These are phyloP conservation scores for Candida argentea DNA, from an alignment of 805 yeast species.

Conservation along the genomic window DNA sequence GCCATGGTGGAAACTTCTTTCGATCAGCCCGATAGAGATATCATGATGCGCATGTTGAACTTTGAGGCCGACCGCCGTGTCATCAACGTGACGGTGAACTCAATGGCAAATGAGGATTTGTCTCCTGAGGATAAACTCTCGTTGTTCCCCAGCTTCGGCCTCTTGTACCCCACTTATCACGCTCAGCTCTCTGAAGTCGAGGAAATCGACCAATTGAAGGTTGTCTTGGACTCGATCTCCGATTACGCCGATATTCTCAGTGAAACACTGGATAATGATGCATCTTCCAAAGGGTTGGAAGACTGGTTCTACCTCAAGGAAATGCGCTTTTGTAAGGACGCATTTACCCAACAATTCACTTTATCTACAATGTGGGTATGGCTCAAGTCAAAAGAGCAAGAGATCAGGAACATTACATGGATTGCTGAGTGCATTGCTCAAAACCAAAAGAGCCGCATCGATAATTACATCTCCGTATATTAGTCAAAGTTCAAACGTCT, in stretches of 20 bases:
- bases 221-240: constrained; percentile 50
- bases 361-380: constrained; percentile 91
- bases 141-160: constrained; percentile 77
- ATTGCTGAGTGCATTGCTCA: constrained; percentile 99
- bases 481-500: constrained; percentile 21
- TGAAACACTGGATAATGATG: constrained; percentile 24
- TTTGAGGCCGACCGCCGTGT: constrained; percentile 96
- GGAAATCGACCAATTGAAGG: constrained; percentile 75
- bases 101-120: constrained; percentile 70
- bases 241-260: constrained; percentile 53
- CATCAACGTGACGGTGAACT: constrained; percentile 83
- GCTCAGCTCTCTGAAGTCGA: constrained; percentile 63
- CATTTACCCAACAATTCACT: constrained; percentile 94
- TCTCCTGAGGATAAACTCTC: constrained; percentile 59
- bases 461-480: constrained; percentile 82
- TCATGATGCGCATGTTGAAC: constrained; percentile 65
- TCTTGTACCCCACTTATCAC: constrained; percentile 62
- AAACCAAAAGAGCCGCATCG: constrained; percentile 89
- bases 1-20: constrained; percentile 52
- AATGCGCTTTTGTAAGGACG: constrained; percentile 85
- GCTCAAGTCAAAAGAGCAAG: constrained; percentile 94
- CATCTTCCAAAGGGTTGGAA: constrained; percentile 55
- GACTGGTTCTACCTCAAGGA: constrained; percentile 91
- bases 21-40: constrained; percentile 67
- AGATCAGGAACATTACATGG: constrained; percentile 97